Conservation (phyloP, 495 filamentous ascomycete genomes). For the Astrothelium macrocarpum region DNA sequence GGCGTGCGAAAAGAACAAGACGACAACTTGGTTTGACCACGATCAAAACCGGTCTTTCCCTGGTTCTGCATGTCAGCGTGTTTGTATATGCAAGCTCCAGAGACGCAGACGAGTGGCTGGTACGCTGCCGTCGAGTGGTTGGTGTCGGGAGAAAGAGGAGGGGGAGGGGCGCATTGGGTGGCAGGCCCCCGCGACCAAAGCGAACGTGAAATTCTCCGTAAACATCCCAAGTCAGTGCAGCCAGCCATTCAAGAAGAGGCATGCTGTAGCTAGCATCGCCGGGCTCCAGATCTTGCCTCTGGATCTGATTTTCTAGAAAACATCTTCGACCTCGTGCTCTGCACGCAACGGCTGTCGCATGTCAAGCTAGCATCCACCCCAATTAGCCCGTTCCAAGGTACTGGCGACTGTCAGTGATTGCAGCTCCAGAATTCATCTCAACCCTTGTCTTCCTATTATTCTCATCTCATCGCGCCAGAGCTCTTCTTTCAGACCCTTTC, state of each 20-base stretch:
- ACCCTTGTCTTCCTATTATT: background rate
- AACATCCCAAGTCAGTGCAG: too few species aligned
- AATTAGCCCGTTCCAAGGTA: background rate
- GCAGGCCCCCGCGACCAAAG: background rate
- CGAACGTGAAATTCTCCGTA: background rate
- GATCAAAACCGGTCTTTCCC: background rate
- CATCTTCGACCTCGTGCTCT: background rate
- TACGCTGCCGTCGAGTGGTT: background rate
- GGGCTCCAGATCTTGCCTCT: background rate
- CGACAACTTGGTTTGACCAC: background rate
- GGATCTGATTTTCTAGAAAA: background rate
- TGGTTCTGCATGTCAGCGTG: slow-evolving; percentile 1
- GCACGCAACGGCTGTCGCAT: too few species aligned
- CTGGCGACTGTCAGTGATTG: background rate
- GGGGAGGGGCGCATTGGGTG: background rate
- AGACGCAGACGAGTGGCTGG: background rate
- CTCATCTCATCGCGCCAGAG: background rate
- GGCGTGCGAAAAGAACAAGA: background rate
- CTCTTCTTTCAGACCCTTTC: background rate
- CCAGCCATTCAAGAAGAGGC: background rate
- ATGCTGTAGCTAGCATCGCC: background rate
- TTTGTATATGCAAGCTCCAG: background rate
- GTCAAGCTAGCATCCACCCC: background rate
- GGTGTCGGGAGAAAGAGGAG: background rate
- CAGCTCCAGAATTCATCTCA: background rate